Evolutionary conservation across 1,139 yeast species (phyloP), one percentile per base, ranked within the genome.

Genomic region (Pichia inconspicua): DNA sequence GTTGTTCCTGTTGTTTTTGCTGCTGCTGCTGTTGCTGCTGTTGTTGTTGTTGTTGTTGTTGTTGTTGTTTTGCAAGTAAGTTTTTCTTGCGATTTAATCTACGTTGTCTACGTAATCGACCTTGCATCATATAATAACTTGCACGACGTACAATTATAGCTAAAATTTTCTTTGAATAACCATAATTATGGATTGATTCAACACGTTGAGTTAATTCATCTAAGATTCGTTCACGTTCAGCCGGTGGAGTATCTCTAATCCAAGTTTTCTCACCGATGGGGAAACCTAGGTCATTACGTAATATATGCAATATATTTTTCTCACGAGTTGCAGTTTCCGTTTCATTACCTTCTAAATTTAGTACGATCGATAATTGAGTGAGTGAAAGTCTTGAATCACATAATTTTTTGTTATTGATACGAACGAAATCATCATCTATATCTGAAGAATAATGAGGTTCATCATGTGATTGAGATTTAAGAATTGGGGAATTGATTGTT

Each of bases 61-160:
- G 25, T 17, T 32, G 37, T 36, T 36, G 11, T 10, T 37, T 17
- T 41, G 41, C 34, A 5, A 15, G 22, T 15, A 34, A 11, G 2
- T 19, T 15, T 4, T 37, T 42, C 36, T 46, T 50, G n/a, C 51
- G 46, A 42, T 48, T 43, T 17, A 72, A 71, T 52, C 89, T 69
- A 55, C 92, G 72, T 52, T 81, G 81, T 51, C 84, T 74, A 56
- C 95, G 73, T 46, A 86, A 67, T 53, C 89, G 70, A 27, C 88
- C 83, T 62, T 87, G 95, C 92, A 85, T 85, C 67, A 80, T 68
- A 50, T 84, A 78, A 62, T 87, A 87, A 22, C 87, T 78, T 2
- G 94, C 95, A 48, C 95, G 73, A 57, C 90, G 76, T 31, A 87
- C 75, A 28, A 87, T 78, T 0, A 83, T 80, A 58, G 85, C 90